These are phyloP conservation scores for Mycena kentingensis DNA, from an alignment of 768 basidiomycete genomes.

Conservation along the genomic window DNA sequence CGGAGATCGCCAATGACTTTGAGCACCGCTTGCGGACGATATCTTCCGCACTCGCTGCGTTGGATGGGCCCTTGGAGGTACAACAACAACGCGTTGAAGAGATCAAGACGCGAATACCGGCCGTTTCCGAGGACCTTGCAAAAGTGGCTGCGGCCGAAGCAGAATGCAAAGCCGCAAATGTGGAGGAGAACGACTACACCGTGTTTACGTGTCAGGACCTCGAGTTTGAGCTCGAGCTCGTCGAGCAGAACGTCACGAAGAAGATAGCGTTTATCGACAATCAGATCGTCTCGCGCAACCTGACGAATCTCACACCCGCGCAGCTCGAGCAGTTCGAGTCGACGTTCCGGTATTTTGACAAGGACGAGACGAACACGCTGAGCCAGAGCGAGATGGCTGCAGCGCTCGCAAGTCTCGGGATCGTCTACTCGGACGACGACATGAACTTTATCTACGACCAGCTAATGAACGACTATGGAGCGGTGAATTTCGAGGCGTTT, in stretches of 20 bases:
- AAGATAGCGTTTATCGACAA: conserved; percentile 97
- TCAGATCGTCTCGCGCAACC: conserved; percentile 94
- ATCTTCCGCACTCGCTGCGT: conserved; percentile 69
- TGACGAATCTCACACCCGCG: conserved; percentile 93
- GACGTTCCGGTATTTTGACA: conserved; percentile 97
- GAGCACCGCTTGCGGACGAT: conserved; percentile 66
- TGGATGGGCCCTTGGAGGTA: conserved; percentile 77
- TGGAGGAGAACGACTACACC: conserved; percentile 97
- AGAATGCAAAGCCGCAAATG: conserved; percentile 83
- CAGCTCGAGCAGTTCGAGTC: conserved; percentile 96
- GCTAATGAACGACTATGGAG: conserved; percentile 78
- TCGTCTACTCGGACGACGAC: conserved; percentile 92
- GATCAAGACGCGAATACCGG: conserved; percentile 69
- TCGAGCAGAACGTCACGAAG: conserved; percentile 79
- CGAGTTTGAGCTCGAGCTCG: conserved; percentile 83
- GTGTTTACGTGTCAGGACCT: conserved; percentile 88
- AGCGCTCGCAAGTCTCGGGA: conserved; percentile 90
- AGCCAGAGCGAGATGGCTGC: conserved; percentile 86
- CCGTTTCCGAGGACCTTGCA: conserved; percentile 57
- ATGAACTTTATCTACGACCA: conserved; percentile 83
- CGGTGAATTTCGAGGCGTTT: conserved; percentile 91
- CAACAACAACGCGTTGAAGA: conserved; percentile 71
- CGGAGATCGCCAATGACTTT: conserved; percentile 74
- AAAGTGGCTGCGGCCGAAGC: conserved; percentile 66
- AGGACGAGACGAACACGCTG: conserved; percentile 88